A percentile compares a stretch with the other conserved stretches of the same genome.
These are phyloP conservation scores for Claviceps capensis DNA, from an alignment of 2,329 filamentous ascomycete species.

Conservation along the genomic window DNA sequence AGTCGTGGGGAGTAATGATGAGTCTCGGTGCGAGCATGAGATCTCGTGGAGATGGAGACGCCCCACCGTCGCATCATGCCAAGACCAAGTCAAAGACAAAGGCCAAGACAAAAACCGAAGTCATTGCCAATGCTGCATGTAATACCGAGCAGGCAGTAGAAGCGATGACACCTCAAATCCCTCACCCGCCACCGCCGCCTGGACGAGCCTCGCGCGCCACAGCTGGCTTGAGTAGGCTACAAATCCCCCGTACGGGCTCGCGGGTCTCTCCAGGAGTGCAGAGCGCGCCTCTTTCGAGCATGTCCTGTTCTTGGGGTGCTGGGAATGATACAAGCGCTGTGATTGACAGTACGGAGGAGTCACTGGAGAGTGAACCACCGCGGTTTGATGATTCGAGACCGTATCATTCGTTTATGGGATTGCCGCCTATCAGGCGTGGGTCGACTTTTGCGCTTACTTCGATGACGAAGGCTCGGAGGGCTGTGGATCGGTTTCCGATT, in stretches of 20 bases:
- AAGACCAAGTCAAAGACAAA: background rate
- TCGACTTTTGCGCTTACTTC: constrained; percentile 38
- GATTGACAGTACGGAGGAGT: background rate
- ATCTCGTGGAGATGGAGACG: constrained; percentile 14
- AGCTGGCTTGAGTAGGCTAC: constrained; percentile 6
- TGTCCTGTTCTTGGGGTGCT: background rate
- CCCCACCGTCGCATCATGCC: constrained; percentile 7
- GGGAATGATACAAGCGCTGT: background rate
- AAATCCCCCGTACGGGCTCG: constrained; percentile 5
- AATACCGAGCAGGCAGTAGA: background rate
- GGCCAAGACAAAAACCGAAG: background rate
- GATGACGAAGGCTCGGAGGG: constrained; percentile 17
- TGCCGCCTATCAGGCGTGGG: constrained; percentile 44
- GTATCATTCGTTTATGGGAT: constrained; percentile 38
- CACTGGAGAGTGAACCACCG: constrained; percentile 11
- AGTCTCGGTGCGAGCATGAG: constrained; percentile 15
- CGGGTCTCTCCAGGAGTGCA: background rate
- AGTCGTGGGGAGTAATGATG: constrained; percentile 31
- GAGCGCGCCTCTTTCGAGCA: background rate
- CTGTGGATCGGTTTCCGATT: constrained; percentile 18
- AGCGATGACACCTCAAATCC: constrained; percentile 3
- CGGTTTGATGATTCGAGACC: constrained; percentile 21
- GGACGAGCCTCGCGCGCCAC: constrained; percentile 4
- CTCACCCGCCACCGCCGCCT: background rate
- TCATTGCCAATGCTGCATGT: background rate